Base-by-base conservation (phyloP, 345 rosid species). In the Aquilaria malaccensis region DNA sequence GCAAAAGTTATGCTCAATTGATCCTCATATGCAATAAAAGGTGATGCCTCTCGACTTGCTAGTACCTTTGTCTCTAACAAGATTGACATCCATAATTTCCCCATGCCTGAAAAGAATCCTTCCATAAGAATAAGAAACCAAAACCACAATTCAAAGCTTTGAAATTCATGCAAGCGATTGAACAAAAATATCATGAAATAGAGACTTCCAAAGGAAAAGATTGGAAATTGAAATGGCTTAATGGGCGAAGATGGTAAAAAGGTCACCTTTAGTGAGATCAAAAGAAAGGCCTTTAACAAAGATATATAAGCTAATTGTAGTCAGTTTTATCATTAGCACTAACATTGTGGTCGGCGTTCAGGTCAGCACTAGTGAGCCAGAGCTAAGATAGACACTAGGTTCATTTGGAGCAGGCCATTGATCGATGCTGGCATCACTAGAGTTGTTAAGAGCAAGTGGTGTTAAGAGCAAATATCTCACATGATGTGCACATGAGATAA, bases 221-320 rank as follows among this genome's bases (percentile, higher is more conserved):
- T 2, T 2, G 10, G 45, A 30, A 49, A 11, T 52, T 15, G 12
- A 15, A 7, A 10, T 7, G 57, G 46, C 77, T 75, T 74, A 93
- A 96, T 89, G 99, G 6, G 97, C 76, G 63, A 93, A 93, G 54
- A 90, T 81, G 13, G 99, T 94, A 56, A 94, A 96, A 67, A 94
- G 87, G 68, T 90, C 99, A 41, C 97, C 99, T 70, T 90, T 96
- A n/a, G 95, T 90, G 74, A 94, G 99, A 43, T 90, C 97, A 64
- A 75, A 94, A 4, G 99, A 86, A 58, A 94, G 72, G 67, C 96
- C 92, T 12, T 96, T 97, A 33, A 81, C 86, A 67, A 52, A 90
- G 41, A 22, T 22, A 94, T 63, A 53, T 90, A 90, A 3, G 97
- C 95, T 1, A 96, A 94, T 22, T 22, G 22, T 22, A 22, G 22